Conservation (phyloP, 176 grass and related monocot genomes). For the Tuctoria greenei region DNA sequence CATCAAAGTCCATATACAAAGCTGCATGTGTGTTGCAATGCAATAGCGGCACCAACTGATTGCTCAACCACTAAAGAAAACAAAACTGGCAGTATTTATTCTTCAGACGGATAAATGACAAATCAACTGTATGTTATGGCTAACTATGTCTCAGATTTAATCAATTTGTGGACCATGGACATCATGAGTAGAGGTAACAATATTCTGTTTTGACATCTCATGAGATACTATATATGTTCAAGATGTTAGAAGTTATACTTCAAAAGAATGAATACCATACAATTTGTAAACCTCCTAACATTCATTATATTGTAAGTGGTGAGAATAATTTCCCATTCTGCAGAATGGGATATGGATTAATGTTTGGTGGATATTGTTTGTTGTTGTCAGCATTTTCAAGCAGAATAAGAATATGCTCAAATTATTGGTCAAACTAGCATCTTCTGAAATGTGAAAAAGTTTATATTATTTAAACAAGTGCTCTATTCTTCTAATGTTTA, state of each 20-base stretch:
- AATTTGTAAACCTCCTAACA: slow-evolving; percentile 10
- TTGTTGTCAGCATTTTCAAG: neutral
- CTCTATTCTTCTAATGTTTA: neutral
- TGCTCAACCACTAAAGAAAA: neutral
- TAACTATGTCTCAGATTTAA: neutral
- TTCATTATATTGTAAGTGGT: no score
- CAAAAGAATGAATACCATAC: slow-evolving; percentile 4
- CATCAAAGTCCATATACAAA: neutral
- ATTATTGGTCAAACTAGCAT: slow-evolving; percentile 12
- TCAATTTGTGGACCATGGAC: neutral
- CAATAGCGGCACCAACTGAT: slow-evolving; percentile 8
- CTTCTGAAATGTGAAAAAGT: slow-evolving; percentile 3
- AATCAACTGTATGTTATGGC: neutral
- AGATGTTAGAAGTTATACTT: slow-evolving; percentile 30
- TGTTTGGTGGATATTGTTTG: slow-evolving; percentile 26
- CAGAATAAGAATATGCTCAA: slow-evolving; percentile 19
- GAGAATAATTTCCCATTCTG: neutral
- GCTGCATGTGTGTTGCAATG: slow-evolving; percentile 4
- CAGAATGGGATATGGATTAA: slow-evolving; percentile 14
- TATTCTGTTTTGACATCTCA: slow-evolving; percentile 2
- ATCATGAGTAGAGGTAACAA: slow-evolving; percentile 32
- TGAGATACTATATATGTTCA: slow-evolving; percentile 9
- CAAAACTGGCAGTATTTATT: neutral
- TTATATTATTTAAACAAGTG: neutral
- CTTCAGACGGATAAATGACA: slow-evolving; percentile 1